Conservation (phyloP, 768 basidiomycete genomes). For the Pulveroboletus sp. region DNA sequence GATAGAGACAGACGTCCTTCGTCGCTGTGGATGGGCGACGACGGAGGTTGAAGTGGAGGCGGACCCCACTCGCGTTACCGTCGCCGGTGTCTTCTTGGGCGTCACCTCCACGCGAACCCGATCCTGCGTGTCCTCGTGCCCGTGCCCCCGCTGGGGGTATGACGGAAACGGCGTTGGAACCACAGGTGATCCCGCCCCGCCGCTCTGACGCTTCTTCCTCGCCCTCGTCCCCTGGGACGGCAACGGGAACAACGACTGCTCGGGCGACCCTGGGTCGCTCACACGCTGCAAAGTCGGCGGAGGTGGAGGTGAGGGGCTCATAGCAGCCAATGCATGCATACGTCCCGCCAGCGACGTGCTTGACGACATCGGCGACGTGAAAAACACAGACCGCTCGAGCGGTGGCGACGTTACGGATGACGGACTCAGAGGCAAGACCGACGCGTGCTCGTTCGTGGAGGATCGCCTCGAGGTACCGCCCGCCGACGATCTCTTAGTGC, state of each 20-base stretch:
- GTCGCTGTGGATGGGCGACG: neutral
- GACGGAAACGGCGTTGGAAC: conserved; percentile 22
- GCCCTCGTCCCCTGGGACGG: conserved; percentile 12
- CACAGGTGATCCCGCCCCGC: conserved; percentile 3
- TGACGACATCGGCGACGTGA: conserved; percentile 32
- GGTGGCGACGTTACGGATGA: conserved; percentile 53
- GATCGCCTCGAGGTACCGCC: conserved; percentile 5
- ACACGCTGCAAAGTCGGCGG: too few relatives aligned
- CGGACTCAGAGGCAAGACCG: conserved; percentile 52
- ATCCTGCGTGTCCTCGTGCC: neutral
- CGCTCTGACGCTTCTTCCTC: conserved; percentile 4
- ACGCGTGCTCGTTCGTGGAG: conserved; percentile 30
- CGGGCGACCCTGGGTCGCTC: conserved; percentile 13
- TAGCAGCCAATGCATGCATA: neutral
- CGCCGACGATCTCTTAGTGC: neutral
- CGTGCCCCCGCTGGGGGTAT: conserved; percentile 7
- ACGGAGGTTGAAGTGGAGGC: too few relatives aligned
- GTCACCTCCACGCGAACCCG: neutral
- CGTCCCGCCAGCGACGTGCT: conserved; percentile 14
- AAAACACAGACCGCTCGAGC: conserved; percentile 53
- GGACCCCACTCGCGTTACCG: neutral
- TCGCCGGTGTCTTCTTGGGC: neutral
- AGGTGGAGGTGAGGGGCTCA: neutral
- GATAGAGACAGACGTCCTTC: too few relatives aligned
- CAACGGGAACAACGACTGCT: conserved; percentile 16